Evolutionary conservation across 441 rosid genomes (phyloP).

Genomic region (Kokia cookei): DNA sequence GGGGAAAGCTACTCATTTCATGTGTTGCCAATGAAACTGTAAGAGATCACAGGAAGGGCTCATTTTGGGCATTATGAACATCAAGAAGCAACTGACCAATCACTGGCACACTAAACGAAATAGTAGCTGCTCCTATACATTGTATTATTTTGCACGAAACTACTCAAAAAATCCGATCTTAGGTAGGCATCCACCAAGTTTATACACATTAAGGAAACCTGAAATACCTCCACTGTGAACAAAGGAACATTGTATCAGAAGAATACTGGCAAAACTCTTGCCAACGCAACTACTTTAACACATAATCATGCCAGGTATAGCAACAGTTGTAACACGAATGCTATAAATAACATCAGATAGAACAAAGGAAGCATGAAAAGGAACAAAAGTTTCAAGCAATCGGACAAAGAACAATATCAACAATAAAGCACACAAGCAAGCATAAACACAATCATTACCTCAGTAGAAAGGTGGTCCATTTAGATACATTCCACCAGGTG

Average conservation of each 20-base stretch:
- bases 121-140: neutral
- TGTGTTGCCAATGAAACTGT: neutral
- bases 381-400: neutral
- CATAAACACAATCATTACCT: slow-evolving; percentile 32
- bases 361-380: neutral
- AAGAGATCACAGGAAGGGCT: neutral
- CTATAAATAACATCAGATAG: neutral
- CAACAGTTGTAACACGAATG: neutral
- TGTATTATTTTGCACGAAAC: neutral
- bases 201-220: neutral
- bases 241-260: neutral
- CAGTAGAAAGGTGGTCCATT: slow-evolving; percentile 69
- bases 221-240: neutral
- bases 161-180: neutral
- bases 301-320: neutral
- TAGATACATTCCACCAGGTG: slow-evolving; percentile 81
- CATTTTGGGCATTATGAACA: neutral
- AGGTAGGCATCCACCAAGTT: neutral
- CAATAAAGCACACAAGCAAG: neutral
- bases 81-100: neutral
- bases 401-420: neutral
- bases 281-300: neutral
- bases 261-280: neutral
- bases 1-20: neutral
- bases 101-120: neutral